phyloP scores from a whole-genome alignment of 2,329 filamentous ascomycete genomes.

The Pseudogymnoascus pannorum region DNA sequence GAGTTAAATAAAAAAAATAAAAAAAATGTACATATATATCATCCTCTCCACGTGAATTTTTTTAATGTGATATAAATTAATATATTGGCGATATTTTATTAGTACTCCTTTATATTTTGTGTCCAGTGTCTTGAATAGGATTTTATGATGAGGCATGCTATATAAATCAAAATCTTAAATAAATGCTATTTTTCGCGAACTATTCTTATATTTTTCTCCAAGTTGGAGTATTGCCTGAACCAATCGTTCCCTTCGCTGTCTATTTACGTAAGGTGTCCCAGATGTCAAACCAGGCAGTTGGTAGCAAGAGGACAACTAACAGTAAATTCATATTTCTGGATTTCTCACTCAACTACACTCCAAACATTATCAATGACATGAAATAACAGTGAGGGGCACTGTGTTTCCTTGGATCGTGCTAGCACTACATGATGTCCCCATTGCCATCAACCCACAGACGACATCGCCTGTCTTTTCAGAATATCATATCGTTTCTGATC shows the following conservation, averaged over 20 bases:
- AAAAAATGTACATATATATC: neutral
- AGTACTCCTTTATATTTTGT: no score
- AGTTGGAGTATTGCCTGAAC: no score
- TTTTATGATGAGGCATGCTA: no score
- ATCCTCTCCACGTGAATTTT: neutral
- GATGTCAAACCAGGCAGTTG: neutral
- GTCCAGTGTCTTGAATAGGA: no score
- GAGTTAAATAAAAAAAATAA: neutral
- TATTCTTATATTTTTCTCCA: no score
- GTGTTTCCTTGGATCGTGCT: neutral
- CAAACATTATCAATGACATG: neutral
- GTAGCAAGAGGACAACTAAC: neutral
- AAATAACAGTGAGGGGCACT: neutral
- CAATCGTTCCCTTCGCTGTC: no score
- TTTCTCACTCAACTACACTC: no score
- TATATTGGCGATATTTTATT: neutral
- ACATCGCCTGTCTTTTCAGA: neutral
- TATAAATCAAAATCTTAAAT: no score
- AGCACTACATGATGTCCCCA: neutral
- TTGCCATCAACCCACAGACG: neutral
- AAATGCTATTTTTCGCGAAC: no score
- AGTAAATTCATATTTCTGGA: no score
- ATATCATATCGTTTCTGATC: neutral
- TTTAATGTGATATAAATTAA: neutral
- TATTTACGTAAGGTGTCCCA: neutral